Evolutionary conservation across 352 stramenopile genomes (phyloP).

Genomic region (Phytophthora brassicae): DNA sequence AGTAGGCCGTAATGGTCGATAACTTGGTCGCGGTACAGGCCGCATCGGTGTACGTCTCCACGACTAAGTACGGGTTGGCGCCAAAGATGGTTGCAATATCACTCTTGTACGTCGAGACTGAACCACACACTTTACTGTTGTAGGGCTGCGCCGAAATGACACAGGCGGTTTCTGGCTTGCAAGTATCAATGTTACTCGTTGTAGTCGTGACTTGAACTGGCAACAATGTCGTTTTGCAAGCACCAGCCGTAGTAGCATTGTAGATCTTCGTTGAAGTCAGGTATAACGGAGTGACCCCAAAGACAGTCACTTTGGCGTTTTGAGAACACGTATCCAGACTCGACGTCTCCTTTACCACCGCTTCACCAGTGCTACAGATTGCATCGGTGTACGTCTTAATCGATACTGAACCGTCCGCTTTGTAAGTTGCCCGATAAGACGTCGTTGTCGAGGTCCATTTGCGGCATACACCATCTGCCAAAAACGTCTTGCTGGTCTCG

Average conservation of each 20-base stretch:
- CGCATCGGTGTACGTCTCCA: neutral
- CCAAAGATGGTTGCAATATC: neutral
- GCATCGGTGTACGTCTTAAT: neutral
- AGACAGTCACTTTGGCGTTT: neutral
- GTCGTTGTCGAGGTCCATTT: too few species aligned
- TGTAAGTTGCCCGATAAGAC: too few species aligned
- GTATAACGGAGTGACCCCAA: neutral
- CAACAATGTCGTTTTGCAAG: neutral
- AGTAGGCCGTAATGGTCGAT: neutral
- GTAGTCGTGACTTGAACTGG: neutral
- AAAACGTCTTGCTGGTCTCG: neutral
- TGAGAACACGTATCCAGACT: too few species aligned
- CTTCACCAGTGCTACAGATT: neutral
- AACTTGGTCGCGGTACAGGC: neutral
- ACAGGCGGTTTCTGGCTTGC: neutral
- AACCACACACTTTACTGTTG: neutral
- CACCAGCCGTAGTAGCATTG: neutral
- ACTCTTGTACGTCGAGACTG: neutral
- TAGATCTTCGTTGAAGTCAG: neutral
- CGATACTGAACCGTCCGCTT: neutral
- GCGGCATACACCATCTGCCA: neutral
- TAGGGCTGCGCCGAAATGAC: neutral
- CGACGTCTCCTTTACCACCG: too few species aligned
- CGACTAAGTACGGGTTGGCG: neutral
- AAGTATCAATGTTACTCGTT: neutral